These are phyloP conservation scores for Boletus subparvulus DNA, from an alignment of 768 basidiomycete species.

Conservation along the genomic window DNA sequence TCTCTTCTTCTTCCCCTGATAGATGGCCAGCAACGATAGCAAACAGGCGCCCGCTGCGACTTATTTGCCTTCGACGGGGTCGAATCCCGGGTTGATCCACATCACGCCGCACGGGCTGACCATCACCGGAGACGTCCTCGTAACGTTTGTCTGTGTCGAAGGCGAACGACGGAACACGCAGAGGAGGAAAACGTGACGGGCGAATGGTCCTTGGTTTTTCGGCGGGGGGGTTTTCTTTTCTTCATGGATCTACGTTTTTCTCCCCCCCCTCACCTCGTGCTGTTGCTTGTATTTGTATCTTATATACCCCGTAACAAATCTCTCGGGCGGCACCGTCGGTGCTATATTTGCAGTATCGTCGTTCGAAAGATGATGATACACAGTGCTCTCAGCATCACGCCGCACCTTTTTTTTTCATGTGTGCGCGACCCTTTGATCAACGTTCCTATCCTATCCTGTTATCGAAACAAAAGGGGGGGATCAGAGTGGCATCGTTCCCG, in stretches of 20 bases:
- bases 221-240: not conserved
- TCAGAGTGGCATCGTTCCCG: too few relatives aligned
- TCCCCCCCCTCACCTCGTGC: too few relatives aligned
- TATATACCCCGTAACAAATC: not conserved
- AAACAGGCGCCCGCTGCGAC: constrained; percentile 34
- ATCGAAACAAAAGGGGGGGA: too few relatives aligned
- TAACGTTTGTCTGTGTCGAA: constrained; percentile 34
- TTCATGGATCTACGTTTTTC: not conserved
- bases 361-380: too few relatives aligned
- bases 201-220: not conserved
- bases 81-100: constrained; percentile 32
- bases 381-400: too few relatives aligned
- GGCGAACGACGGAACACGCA: constrained; percentile 32
- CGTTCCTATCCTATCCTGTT: too few relatives aligned
- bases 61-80: constrained; percentile 23
- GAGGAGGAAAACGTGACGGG: constrained; percentile 16
- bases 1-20: not conserved
- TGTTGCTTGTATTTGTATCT: not conserved
- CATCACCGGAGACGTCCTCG: constrained; percentile 32
- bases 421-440: too few relatives aligned
- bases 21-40: constrained; percentile 36
- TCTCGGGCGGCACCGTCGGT: too few relatives aligned
- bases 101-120: constrained; percentile 34
- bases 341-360: too few relatives aligned
- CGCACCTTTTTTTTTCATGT: too few relatives aligned